These are phyloP conservation scores for Camellia granthamiana DNA, from an alignment of 148 eudicot genomes.

Conservation along the genomic window DNA sequence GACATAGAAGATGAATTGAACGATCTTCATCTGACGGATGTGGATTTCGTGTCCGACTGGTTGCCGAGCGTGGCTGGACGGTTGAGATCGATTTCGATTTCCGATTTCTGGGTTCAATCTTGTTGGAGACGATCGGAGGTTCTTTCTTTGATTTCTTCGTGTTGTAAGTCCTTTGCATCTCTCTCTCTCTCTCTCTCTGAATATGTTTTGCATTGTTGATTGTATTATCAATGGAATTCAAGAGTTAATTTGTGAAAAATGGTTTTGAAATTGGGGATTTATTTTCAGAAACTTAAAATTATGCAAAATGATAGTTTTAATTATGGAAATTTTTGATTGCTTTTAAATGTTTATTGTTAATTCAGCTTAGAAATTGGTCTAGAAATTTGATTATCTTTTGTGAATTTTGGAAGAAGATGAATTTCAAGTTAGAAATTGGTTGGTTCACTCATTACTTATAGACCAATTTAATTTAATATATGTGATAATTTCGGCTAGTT, in stretches of 20 bases:
- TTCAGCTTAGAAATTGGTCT: not conserved
- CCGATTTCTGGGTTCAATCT: conserved; percentile 65
- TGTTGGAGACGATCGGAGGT: conserved; percentile 52
- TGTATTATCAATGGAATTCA: not conserved
- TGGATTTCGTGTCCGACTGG: conserved; percentile 38
- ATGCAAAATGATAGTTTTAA: too few relatives aligned
- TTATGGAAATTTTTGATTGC: not conserved
- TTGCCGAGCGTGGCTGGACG: conserved; percentile 27
- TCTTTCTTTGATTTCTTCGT: conserved; percentile 44
- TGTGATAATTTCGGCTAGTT: too few relatives aligned
- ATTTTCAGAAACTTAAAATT: not conserved
- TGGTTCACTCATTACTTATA: not conserved
- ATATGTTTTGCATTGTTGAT: not conserved
- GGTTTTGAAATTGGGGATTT: not conserved
- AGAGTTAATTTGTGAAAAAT: not conserved
- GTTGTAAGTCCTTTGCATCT: conserved; percentile 37
- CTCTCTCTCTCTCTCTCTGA: not conserved
- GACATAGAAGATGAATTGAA: conserved; percentile 52
- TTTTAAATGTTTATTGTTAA: not conserved
- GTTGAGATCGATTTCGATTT: conserved; percentile 37
- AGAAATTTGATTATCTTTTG: not conserved
- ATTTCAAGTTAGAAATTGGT: not conserved
- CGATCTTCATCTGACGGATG: conserved; percentile 49
- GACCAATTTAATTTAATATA: not conserved
- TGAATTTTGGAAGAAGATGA: not conserved